These are phyloP conservation scores for Halenospora varia DNA, from an alignment of 495 filamentous ascomycete species.

Conservation along the genomic window DNA sequence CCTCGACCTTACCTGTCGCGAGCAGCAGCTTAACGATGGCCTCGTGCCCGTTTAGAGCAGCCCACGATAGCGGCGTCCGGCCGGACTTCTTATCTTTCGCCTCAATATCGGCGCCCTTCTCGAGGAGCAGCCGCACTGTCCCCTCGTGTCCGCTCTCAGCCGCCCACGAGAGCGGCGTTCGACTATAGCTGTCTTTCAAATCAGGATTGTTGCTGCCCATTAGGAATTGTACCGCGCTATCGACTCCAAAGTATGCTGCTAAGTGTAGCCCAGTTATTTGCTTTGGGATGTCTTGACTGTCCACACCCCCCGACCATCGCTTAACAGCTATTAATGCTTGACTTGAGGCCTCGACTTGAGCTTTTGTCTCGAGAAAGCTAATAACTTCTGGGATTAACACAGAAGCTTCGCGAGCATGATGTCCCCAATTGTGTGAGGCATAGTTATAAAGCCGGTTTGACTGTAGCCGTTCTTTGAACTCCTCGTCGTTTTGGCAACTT, in stretches of 20 bases:
- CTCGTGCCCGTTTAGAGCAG: too few species aligned
- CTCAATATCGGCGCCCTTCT: slow-evolving; percentile 28
- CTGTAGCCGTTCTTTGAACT: too few species aligned
- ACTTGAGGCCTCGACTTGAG: slow-evolving; percentile 17
- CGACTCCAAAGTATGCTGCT: slow-evolving; percentile 24
- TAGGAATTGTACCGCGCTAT: neutral
- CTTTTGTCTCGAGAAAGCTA: slow-evolving; percentile 20
- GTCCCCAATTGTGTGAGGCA: slow-evolving; percentile 26
- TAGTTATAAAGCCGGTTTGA: slow-evolving; percentile 13
- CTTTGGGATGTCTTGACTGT: too few species aligned
- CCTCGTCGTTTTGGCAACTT: too few species aligned
- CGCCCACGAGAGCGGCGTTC: slow-evolving; percentile 32
- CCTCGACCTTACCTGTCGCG: too few species aligned
- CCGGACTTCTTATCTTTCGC: slow-evolving; percentile 20
- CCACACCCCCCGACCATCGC: too few species aligned
- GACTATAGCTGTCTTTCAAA: slow-evolving; percentile 17
- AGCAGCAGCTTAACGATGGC: too few species aligned
- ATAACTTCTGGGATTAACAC: neutral
- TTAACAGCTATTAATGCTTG: slow-evolving; percentile 14
- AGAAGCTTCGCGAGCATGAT: slow-evolving; percentile 32
- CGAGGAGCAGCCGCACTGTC: slow-evolving; percentile 23
- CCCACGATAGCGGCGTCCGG: slow-evolving; percentile 30
- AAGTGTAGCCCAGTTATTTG: slow-evolving; percentile 23
- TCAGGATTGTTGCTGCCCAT: slow-evolving; percentile 4
- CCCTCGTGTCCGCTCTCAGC: slow-evolving; percentile 28